Conservation (phyloP, 2,329 filamentous ascomycete species). For the Byssothecium circinans region DNA sequence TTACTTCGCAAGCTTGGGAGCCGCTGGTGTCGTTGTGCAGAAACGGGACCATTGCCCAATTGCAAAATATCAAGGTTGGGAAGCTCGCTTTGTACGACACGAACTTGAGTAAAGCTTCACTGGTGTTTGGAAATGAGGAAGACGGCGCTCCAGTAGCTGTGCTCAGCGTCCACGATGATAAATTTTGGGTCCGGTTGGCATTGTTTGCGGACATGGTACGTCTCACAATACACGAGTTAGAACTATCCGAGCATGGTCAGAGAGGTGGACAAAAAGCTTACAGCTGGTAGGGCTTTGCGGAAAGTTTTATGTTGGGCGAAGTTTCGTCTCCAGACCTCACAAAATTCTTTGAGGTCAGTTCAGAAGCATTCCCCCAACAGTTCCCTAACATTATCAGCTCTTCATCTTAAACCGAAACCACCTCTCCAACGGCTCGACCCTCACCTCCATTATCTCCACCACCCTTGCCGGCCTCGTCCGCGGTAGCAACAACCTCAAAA, state of each 20-base stretch:
- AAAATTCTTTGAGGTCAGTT: constrained; percentile 64
- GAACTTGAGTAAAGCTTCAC: constrained; percentile 46
- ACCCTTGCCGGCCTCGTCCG: constrained; percentile 59
- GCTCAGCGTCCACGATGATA: constrained; percentile 63
- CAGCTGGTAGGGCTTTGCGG: constrained; percentile 61
- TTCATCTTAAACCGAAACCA: constrained; percentile 70
- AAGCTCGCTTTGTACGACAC: constrained; percentile 50
- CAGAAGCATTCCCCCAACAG: neutral
- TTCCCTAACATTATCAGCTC: constrained; percentile 51
- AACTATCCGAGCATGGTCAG: neutral
- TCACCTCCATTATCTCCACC: constrained; percentile 61
- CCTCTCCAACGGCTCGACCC: constrained; percentile 65
- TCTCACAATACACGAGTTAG: neutral
- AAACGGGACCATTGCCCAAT: constrained; percentile 48
- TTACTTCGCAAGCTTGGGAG: constrained; percentile 52
- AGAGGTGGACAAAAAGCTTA: neutral
- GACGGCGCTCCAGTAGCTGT: constrained; percentile 53
- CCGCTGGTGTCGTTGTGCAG: constrained; percentile 52
- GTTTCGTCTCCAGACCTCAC: constrained; percentile 68
- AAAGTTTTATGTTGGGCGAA: constrained; percentile 73
- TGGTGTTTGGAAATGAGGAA: constrained; percentile 47
- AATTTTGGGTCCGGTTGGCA: constrained; percentile 70
- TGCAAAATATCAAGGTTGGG: constrained; percentile 51
- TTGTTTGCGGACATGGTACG: constrained; percentile 71
- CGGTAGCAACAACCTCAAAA: constrained; percentile 51